Base-by-base conservation (phyloP, 371 early-diverging fungal species). In the Haplosporangium sp. region DNA sequence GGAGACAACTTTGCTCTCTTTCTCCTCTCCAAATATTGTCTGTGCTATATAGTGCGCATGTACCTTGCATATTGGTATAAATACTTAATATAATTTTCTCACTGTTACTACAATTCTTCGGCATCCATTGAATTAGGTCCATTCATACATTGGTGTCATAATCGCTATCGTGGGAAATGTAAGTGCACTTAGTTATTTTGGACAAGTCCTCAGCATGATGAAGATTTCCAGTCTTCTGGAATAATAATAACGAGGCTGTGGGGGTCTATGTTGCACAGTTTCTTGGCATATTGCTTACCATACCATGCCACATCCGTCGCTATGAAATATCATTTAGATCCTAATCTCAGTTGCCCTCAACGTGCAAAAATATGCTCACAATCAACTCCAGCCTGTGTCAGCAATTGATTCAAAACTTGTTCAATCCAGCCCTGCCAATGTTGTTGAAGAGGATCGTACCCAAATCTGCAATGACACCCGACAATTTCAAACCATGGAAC, bases 301-400 rank as follows among this genome's bases (percentile, higher is more conserved):
- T 65, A 15, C 40, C 27, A 27, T 57, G 27, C 34, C 15, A 55
- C 61, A 47, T 52, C 11, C 63, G n/a, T 37, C 48, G n/a, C 69
- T 34, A 8, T 27, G 19, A 19, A 20, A n/a, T 38, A n/a, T 27
- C 11, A 39, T 50, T 34, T 69, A 91, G 91, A 86, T 89, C 67
- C 83, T 90, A 52, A 92, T 92, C 42, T 90, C 91, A 3, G 85
- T 90, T 34, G 93, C 93, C 10, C 84, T 92, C 48, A 92, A 92
- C 67, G 77, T 92, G 48, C 93, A 92, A 83, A 92, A 92, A 69
- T 86, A 87, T 62, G 92, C 91, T 38, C 86, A 82, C 42, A 83
- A 77, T 53, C 77, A 84, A 42, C 74, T 78, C 6, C 79, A 72
- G 44, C 79, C 79, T 11, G 61, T 42, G 37, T 39, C 68, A 17